These are phyloP conservation scores for Spinacia oleracea DNA, from an alignment of 179 eudicot species.

Conservation along the genomic window DNA sequence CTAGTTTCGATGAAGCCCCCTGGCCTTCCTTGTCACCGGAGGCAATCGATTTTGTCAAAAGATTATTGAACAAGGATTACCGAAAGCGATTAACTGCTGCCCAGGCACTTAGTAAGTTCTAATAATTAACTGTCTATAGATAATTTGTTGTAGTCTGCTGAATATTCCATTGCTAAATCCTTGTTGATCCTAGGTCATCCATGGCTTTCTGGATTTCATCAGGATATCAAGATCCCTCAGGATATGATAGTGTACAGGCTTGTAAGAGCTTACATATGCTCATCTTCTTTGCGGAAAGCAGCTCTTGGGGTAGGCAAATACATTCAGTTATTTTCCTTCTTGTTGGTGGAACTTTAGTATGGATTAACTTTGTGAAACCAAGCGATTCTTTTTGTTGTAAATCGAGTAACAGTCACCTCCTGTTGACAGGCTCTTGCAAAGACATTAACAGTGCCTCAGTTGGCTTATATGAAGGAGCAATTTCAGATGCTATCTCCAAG, in stretches of 20 bases:
- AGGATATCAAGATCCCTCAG: constrained; percentile 55
- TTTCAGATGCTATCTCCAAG: constrained; percentile 60
- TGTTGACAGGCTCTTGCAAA: constrained; percentile 62
- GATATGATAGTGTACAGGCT: constrained; percentile 64
- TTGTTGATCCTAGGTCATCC: constrained; percentile 64
- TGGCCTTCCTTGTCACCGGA: constrained; percentile 79
- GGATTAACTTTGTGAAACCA: not conserved
- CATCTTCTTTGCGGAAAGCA: constrained; percentile 75
- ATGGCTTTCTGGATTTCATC: constrained; percentile 55
- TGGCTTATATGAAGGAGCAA: constrained; percentile 67
- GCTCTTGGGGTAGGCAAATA: constrained; percentile 62
- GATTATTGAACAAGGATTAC: constrained; percentile 76
- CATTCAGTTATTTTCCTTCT: not conserved
- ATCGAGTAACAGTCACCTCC: constrained; percentile 7
- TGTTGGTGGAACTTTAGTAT: not conserved
- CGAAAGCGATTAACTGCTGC: constrained; percentile 85
- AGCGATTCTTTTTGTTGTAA: not conserved
- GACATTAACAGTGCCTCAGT: constrained; percentile 66
- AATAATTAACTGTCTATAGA: not conserved
- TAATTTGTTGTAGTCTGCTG: not conserved
- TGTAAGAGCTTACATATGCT: constrained; percentile 69
- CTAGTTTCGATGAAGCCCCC: constrained; percentile 75
- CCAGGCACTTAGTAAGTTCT: constrained; percentile 70
- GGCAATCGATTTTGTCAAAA: constrained; percentile 82
- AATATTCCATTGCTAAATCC: not conserved